A percentile compares a stretch with the other conserved stretches of the same genome.
Conservation (phyloP, 2,329 filamentous ascomycete genomes). For the Fusarium udum region DNA sequence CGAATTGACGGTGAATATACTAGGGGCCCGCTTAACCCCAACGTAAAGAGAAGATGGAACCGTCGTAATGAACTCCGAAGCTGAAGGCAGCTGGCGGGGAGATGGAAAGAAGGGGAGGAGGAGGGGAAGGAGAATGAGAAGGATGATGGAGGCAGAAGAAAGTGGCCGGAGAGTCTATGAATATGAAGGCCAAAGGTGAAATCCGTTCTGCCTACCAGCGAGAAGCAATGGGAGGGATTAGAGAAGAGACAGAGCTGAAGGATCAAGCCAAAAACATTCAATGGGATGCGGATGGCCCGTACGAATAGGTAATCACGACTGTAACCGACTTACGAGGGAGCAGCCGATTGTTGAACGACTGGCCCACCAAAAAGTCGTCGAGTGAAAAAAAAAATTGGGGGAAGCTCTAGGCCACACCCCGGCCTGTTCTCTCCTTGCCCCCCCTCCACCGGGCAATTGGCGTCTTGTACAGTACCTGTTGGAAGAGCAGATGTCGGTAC, state of each 20-base stretch:
- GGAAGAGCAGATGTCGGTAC: conserved; percentile 34
- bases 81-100: conserved; percentile 42
- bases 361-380: conserved; percentile 48
- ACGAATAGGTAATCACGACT: conserved; percentile 45
- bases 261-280: conserved; percentile 20
- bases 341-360: conserved; percentile 50
- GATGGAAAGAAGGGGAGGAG: conserved; percentile 24
- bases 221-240: conserved; percentile 40
- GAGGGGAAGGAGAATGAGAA: conserved; percentile 22
- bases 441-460: conserved; percentile 24
- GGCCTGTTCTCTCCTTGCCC: conserved; percentile 27
- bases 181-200: conserved; percentile 39
- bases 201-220: conserved; percentile 42
- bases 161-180: conserved; percentile 37
- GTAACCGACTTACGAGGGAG: conserved; percentile 41
- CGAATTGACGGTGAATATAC: conserved; percentile 39
- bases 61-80: conserved; percentile 41
- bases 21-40: conserved; percentile 43
- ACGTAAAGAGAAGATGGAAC: conserved; percentile 37
- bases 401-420: conserved; percentile 41
- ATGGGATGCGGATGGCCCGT: conserved; percentile 32
- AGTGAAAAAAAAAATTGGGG: conserved; percentile 50
- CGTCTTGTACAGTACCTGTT: conserved; percentile 17
- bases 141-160: conserved; percentile 39
- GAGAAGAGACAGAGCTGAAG: conserved; percentile 36